Percentiles rank a stretch among this genome's conserved stretches.
Evolutionary conservation across 108 stramenopile species (phyloP).

Genomic region (Seminavis robusta): DNA sequence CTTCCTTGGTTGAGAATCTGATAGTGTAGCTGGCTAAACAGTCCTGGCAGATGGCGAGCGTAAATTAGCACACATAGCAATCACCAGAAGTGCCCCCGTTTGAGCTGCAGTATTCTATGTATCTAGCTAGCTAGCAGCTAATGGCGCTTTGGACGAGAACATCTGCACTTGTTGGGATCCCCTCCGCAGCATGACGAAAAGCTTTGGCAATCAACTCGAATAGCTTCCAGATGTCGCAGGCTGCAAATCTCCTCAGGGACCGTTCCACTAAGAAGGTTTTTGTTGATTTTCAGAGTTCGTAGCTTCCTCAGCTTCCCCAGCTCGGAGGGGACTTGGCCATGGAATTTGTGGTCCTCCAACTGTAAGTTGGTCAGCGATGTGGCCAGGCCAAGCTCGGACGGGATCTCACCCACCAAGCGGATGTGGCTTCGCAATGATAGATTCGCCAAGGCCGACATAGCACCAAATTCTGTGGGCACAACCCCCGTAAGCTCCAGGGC

Average conservation of each 20-base stretch:
- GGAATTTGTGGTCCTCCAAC: constrained; percentile 27
- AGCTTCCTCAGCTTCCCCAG: constrained; percentile 31
- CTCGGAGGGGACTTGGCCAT: constrained; percentile 35
- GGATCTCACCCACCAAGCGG: constrained; percentile 49
- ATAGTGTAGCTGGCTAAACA: no score
- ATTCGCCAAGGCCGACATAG: constrained; percentile 45
- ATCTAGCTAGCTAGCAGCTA: no score
- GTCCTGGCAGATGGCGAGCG: no score
- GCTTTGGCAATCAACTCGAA: no score
- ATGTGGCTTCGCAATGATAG: constrained; percentile 55
- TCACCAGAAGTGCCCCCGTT: no score
- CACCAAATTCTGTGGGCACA: constrained; percentile 65
- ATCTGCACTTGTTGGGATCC: no score
- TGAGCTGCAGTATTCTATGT: no score
- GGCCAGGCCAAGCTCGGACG: constrained; percentile 45
- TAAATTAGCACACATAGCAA: no score
- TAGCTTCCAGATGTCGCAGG: no score
- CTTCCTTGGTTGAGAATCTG: no score
- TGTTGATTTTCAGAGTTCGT: constrained; percentile 22
- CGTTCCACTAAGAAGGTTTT: constrained; percentile 31
- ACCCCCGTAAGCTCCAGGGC: constrained; percentile 55
- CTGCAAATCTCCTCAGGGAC: constrained; percentile 43
- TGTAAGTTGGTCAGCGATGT: constrained; percentile 27
- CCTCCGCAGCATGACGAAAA: no score
- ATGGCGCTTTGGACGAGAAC: no score